Percentiles rank a stretch among this genome's conserved stretches.
Evolutionary conservation across 2,329 filamentous ascomycete species (phyloP).

Genomic region (Talaromyces sp.): DNA sequence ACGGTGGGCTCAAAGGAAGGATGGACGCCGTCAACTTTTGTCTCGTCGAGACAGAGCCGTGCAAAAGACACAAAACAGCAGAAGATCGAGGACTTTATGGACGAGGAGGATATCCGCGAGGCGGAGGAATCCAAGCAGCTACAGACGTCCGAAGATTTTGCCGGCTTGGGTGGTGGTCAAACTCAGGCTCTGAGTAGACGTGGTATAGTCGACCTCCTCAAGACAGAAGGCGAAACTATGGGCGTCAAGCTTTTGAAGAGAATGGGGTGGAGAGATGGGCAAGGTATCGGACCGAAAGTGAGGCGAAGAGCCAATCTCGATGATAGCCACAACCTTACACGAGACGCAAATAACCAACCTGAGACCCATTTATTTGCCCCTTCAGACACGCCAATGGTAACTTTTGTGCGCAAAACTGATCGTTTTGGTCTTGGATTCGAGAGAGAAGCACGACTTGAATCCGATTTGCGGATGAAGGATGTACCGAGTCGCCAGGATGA

Average conservation of each 20-base stretch:
- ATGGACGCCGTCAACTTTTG: constrained; percentile 88
- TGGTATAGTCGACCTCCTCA: constrained; percentile 68
- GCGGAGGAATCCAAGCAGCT: constrained; percentile 72
- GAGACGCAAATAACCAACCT: constrained; percentile 39
- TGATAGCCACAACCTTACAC: constrained; percentile 41
- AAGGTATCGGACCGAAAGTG: constrained; percentile 86
- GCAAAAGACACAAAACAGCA: constrained; percentile 65
- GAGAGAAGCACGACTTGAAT: constrained; percentile 36
- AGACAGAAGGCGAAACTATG: constrained; percentile 73
- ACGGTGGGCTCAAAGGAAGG: constrained; percentile 98
- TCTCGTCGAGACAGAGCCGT: constrained; percentile 80
- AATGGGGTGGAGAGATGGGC: constrained; percentile 95
- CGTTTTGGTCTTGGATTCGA: constrained; percentile 47
- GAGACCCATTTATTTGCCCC: constrained; percentile 77
- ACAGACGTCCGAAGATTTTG: constrained; percentile 69
- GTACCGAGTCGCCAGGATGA: constrained; percentile 29
- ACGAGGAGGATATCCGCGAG: constrained; percentile 89
- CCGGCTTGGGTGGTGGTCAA: constrained; percentile 67
- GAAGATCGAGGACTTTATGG: constrained; percentile 90
- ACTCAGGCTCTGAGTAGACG: constrained; percentile 52
- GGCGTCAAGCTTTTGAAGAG: constrained; percentile 77
- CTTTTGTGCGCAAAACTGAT: constrained; percentile 45
- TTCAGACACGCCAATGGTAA: constrained; percentile 66
- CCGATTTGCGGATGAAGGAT: constrained; percentile 19
- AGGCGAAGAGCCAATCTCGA: constrained; percentile 68